Conservation (phyloP, 805 yeast species). For the Ogataea nakhonphanomensis region DNA sequence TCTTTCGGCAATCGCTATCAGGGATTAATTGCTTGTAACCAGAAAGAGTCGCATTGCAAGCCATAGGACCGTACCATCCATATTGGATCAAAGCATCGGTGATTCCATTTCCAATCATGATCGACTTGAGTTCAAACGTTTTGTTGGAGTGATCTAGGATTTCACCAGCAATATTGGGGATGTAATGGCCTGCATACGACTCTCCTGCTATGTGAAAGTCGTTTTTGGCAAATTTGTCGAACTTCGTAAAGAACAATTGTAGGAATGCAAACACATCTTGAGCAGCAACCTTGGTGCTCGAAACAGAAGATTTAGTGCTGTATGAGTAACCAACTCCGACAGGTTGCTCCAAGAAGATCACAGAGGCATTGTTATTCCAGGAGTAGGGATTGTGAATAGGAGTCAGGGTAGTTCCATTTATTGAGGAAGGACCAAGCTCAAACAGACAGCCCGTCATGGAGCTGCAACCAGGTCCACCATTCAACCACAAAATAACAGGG, state of each 20-base stretch:
- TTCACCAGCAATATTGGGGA: constrained; percentile 84
- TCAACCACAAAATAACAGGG: constrained; percentile 84
- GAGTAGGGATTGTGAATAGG: constrained; percentile 72
- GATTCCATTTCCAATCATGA: constrained; percentile 87
- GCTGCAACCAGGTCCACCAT: constrained; percentile 95
- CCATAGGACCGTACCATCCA: constrained; percentile 84
- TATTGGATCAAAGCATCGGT: constrained; percentile 83
- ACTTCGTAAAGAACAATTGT: constrained; percentile 74
- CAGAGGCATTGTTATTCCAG: constrained; percentile 84
- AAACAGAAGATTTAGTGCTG: constrained; percentile 43
- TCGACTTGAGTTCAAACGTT: constrained; percentile 64
- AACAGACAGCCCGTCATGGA: constrained; percentile 83
- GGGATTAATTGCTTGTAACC: constrained; percentile 72
- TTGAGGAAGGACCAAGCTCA: constrained; percentile 80
- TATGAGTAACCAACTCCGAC: constrained; percentile 80
- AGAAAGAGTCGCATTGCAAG: constrained; percentile 74
- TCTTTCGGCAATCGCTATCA: constrained; percentile 73
- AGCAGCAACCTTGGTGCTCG: constrained; percentile 78
- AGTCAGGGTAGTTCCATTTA: constrained; percentile 50
- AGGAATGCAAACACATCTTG: constrained; percentile 77
- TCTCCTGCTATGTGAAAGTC: constrained; percentile 91
- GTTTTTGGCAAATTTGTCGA: constrained; percentile 49
- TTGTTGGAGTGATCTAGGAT: constrained; percentile 60
- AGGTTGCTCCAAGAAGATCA: constrained; percentile 85
- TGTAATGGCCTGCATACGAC: constrained; percentile 91